Base-by-base conservation (phyloP, 1,284 basidiomycete genomes). In the Fomitopsis betulina region DNA sequence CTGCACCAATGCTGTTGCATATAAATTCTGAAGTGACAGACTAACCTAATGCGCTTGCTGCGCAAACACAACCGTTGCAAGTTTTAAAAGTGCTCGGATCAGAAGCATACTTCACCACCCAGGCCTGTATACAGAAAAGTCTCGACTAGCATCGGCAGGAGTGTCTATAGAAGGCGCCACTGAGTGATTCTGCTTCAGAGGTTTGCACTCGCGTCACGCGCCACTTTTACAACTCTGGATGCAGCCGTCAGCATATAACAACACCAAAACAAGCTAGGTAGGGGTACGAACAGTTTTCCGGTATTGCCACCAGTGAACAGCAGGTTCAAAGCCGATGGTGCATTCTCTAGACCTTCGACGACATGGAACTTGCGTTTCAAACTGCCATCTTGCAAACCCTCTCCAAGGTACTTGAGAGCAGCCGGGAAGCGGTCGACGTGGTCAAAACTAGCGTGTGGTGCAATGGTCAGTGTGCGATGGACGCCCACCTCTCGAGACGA, bases 321-420 rank as follows among this genome's bases (percentile, higher is more conserved):
- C 72, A 91, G 74, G 10, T 80, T 80, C 57, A 95, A 72, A 4
- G 87, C 83, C 13, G 77, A 74, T 0, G 90, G 87, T 30, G 89
- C 89, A 55, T 86, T 82, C 60, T 89, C 83, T 33, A 94, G 73
- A 0, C 90, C 91, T 57, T 90, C 79, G 1, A 90, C 81, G 43
- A 94, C 75, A 65, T 93, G 88, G 74, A 93, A 94, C 63, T 89
- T 87, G 51, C 90, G 82, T 70, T 93, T 89, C 62, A 97, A 75
- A 55, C 86, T 82, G n/a, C 93, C 93, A 56, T 84, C 82, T 37
- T 72, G 70, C 9, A 91, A 72, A 63, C 81, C 84, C 30, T 74
- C 69, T 0, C 79, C 76, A 52, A 92, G 72, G 62, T 86, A 83
- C 45, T 72, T 69, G 38, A 80, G 73, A 1, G 86, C 89, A 42